A percentile compares a stretch with the other conserved stretches of the same genome.
These are phyloP conservation scores for Athelia sp. DNA, from an alignment of 1,284 basidiomycete genomes.

Conservation along the genomic window DNA sequence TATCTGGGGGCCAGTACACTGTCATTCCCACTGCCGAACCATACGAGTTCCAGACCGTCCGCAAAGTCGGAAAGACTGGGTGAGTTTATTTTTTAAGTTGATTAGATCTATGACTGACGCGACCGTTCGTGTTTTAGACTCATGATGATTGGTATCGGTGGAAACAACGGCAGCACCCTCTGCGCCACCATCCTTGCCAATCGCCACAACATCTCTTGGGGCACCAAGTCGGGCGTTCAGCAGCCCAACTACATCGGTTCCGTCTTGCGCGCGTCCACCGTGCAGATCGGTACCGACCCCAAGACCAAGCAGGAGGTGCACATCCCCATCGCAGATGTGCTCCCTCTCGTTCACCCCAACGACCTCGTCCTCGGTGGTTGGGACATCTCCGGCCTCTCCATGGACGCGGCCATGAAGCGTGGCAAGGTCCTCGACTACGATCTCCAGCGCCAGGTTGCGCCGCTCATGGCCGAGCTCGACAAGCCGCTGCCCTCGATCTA, in stretches of 20 bases:
- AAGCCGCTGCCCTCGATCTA: constrained; percentile 94
- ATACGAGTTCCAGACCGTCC: constrained; percentile 90
- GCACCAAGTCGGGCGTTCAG: constrained; percentile 90
- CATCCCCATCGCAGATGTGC: constrained; percentile 89
- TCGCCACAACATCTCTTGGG: constrained; percentile 92
- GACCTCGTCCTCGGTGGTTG: constrained; percentile 97
- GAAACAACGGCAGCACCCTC: constrained; percentile 96
- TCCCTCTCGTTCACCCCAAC: constrained; percentile 98
- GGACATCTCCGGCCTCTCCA: constrained; percentile 86
- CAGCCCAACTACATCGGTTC: constrained; percentile 97
- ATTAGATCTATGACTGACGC: constrained; percentile 5
- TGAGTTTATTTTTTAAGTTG: constrained; percentile 40
- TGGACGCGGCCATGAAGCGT: constrained; percentile 93
- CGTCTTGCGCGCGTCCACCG: constrained; percentile 90
- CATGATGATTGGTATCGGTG: constrained; percentile 96
- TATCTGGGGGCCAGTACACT: constrained; percentile 67
- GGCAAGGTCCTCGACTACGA: constrained; percentile 96
- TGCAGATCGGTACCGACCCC: constrained; percentile 86
- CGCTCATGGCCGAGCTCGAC: constrained; percentile 78
- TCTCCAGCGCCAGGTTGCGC: constrained; percentile 91
- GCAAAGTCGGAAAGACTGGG: constrained; percentile 91
- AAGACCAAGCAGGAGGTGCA: constrained; percentile 87
- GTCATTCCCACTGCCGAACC: constrained; percentile 75
- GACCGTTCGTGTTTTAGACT: constrained; percentile 63
- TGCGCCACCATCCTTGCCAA: constrained; percentile 96